A percentile compares a stretch with the other conserved stretches of the same genome.
These are phyloP conservation scores for Sporodiniella umbellata DNA, from an alignment of 371 early-diverging fungal genomes.

Conservation along the genomic window DNA sequence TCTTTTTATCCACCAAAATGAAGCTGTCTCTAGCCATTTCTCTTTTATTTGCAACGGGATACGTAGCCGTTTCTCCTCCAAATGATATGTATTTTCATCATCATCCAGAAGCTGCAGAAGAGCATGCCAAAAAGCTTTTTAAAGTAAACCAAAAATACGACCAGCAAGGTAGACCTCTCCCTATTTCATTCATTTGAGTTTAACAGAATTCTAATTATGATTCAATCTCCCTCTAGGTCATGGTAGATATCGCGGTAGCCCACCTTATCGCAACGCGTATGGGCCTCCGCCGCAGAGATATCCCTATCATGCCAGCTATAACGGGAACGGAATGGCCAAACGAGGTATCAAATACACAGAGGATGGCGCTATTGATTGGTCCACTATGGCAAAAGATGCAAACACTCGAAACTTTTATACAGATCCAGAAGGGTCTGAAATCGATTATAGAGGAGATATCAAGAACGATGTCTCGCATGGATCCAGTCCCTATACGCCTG, in stretches of 20 bases:
- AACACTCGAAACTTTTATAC: neutral
- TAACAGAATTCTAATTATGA: neutral
- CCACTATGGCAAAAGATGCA: slow-evolving; percentile 51
- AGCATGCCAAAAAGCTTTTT: neutral
- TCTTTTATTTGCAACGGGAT: neutral
- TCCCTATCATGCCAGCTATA: neutral
- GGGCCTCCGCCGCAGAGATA: neutral
- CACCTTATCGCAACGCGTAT: neutral
- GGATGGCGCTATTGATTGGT: slow-evolving; percentile 95
- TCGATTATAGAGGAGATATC: no score
- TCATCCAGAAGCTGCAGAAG: slow-evolving; percentile 8
- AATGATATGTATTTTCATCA: slow-evolving; percentile 16
- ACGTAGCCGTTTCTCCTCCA: neutral
- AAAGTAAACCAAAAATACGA: neutral
- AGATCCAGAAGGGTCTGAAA: neutral
- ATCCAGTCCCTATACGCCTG: no score
- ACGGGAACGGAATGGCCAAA: neutral
- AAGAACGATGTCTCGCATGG: no score
- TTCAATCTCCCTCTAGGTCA: no score
- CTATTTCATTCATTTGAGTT: neutral
- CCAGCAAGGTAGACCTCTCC: neutral
- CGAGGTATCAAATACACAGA: slow-evolving; percentile 39
- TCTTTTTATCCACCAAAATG: neutral
- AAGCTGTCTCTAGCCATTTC: slow-evolving; percentile 1
- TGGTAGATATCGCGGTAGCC: no score